Evolutionary conservation across 2,329 filamentous ascomycete species (phyloP), one percentile per base, ranked within the genome.

Genomic region (Colletotrichum acutatum): DNA sequence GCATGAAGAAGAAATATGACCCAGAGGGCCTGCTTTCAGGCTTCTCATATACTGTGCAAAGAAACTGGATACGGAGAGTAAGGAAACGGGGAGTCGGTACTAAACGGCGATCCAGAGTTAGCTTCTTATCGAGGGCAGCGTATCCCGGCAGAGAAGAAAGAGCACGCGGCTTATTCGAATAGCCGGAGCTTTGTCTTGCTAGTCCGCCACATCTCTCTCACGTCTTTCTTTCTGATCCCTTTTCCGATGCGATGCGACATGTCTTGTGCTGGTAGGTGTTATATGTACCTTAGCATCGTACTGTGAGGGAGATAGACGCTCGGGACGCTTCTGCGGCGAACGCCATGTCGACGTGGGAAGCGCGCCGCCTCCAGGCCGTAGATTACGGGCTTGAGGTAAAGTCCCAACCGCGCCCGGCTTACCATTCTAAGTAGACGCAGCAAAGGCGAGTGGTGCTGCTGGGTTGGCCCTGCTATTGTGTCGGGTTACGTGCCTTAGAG

Each of bases 1-100:
- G 22, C 54, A 28, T 16, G 28, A 72, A 70, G 66, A 65, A 70
- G 54, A 30, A 58, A 66, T 57, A 65, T 61, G 26, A 34, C 66
- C 66, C 11, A 1, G 32, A 34, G 32, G 32, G 11, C 32, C 32
- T 34, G 1, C 32, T 34, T 11, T 4, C 32, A 12, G 11, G 12
- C n/a, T 34, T 12, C 32, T 34, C 32, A 12, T 37, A 0, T 14
- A 19, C 59, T 34, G 22, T 22, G 5, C 8, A 53, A 14, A 49
- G 22, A 57, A 19, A 60, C 28, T 12, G 46, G 24, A 42, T 12
- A 49, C n/a, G 7, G 16, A 57, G 26, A 7, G n/a, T 5, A 26
- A 49, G 3, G 19, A n/a, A 52, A 52, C 12, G 22, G 22, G 32
- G 30, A 53, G 4, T 22, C 24, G 58, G 49, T 68, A 46, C 49